Evolutionary conservation across 2,329 filamentous ascomycete genomes (phyloP), one percentile per base, ranked within the genome.

Genomic region (Diaporthe vaccinii): DNA sequence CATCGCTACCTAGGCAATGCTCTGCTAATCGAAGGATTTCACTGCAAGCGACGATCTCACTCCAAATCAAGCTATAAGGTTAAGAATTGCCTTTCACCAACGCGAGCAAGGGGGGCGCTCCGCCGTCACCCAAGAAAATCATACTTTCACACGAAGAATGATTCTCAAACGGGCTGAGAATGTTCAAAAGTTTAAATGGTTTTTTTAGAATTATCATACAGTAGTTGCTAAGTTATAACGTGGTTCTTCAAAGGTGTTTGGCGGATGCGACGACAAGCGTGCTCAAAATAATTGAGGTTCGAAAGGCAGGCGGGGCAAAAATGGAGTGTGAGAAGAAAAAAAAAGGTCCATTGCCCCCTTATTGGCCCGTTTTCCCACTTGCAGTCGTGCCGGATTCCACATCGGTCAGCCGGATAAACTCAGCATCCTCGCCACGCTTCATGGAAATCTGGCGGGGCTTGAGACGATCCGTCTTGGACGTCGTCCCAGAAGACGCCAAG

Each of bases 351-450:
- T 4, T 25, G 15, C 8, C 14, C 14, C 3, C 65, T 36, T 41
- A 69, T 1, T 69, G 46, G 34, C 65, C 55, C 15, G 49, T 4
- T 28, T 69, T 69, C 9, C 65, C 65, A 28, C 20, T 4, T 20
- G n/a, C 59, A 25, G 34, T 41, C 22, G 34, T 67, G 28, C 62
- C 62, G 22, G 62, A 25, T 36, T 69, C 65, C n/a, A 69, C 65
- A 15, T 69, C 65, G 4, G 31, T 28, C 15, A 69, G 65, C 1
- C 49, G 65, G 49, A 69, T 69, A 15, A 69, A 69, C 34, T 69
- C 65, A 7, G 49, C 9, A 28, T 69, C 49, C 7, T 69, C 65
- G 8, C 15, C 10, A 3, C 65, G 65, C 34, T 69, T 69, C 34
- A 55, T 14, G 4, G 65, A 69, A 4, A 69, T 41, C 49, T 53